Evolutionary conservation across 305 asterid species (phyloP).

Genomic region (Solanum hybrid): DNA sequence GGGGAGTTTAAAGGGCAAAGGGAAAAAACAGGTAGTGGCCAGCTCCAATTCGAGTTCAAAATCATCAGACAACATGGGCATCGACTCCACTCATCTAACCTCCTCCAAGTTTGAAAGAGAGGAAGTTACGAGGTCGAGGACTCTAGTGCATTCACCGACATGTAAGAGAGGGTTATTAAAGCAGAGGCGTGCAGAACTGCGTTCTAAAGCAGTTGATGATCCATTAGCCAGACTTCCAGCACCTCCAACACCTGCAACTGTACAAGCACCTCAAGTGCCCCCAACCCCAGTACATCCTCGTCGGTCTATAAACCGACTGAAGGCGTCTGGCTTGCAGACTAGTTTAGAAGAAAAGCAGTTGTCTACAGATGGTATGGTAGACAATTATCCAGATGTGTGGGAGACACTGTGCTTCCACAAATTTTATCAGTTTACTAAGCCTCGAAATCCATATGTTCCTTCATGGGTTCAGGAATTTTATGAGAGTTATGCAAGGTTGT

Average conservation of each 20-base stretch:
- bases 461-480: not conserved
- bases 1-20: not conserved
- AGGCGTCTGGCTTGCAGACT: not conserved
- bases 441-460: not conserved
- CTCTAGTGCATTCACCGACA: not conserved
- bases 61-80: not conserved
- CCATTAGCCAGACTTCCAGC: not conserved
- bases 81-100: not conserved
- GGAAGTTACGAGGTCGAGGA: not conserved
- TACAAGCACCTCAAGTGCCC: not conserved
- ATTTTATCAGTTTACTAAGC: not conserved
- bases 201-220: too few species aligned
- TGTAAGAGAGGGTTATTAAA: not conserved
- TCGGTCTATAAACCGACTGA: not conserved
- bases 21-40: not conserved
- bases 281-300: not conserved
- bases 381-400: not conserved
- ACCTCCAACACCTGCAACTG: not conserved
- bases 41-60: not conserved
- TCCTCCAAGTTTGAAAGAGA: not conserved
- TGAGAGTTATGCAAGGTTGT: not conserved
- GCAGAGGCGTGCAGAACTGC: not conserved
- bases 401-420: not conserved
- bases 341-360: not conserved
- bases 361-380: not conserved